Base-by-base conservation (phyloP, 257 asterid genomes). In the Linaria vulgaris region DNA sequence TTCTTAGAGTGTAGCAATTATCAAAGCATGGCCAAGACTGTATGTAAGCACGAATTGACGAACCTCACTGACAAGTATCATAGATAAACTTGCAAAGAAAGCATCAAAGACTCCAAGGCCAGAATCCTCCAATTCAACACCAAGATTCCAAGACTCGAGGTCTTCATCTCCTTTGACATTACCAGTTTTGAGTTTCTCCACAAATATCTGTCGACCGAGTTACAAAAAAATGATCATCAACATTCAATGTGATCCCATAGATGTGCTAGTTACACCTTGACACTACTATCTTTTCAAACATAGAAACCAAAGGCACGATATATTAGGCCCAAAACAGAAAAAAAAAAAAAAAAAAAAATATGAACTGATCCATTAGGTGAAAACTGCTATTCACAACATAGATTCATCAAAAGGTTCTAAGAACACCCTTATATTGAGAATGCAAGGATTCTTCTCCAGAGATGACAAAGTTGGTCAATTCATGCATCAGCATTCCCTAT, bases 91-190 rank as follows among this genome's bases (percentile, higher is more conserved):
- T 20, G 97, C 94, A 68, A 90, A 74, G 54, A 85, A 80, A 52
- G 88, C 97, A 74, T 90, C 97, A 70, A 86, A 80, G 41, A 81
- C 56, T 27, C 97, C 97, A 69, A 87, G 89, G 63, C 85, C 90
- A 19, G 96, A 71, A n/a, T n/a, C n/a, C 59, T 88, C 91, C 81
- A 82, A 34, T n/a, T 70, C 72, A 21, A 80, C 76, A 24, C 61
- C 89, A 64, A 79, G 64, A 69, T 72, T 74, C 50, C 76, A 45
- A 56, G 77, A 56, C 74, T 74, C 85, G 11, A 68, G 70, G 56
- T 81, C 88, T 41, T 27, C 63, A n/a, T 69, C 79, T 16, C 78
- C 75, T 70, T 52, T 69, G 47, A 50, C 74, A 62, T 73, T 59
- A 22, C 82, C 80, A 60, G 79, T 72, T 79, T 88, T 88, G 20